These are phyloP conservation scores for Pecoramyces ruminantium DNA, from an alignment of 192 early-diverging fungal genomes.

Conservation along the genomic window DNA sequence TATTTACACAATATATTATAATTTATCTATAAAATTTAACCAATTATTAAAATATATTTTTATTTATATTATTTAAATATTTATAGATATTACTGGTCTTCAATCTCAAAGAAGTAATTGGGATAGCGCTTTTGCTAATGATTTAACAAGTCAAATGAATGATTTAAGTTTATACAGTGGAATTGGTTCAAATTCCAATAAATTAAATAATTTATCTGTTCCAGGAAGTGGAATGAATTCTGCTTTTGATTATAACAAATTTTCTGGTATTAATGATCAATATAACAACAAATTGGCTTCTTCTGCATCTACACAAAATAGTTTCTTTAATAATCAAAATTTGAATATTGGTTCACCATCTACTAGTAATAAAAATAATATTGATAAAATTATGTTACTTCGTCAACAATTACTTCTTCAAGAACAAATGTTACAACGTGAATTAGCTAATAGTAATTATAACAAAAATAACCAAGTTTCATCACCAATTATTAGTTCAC, in stretches of 20 bases:
- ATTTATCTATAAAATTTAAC: no score
- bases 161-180: not conserved
- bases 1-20: no score
- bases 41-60: no score
- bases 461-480: not conserved
- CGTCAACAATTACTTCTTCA: conserved; percentile 4
- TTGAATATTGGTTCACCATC: not conserved
- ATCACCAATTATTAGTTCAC: not conserved
- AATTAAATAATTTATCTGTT: not conserved
- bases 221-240: not conserved
- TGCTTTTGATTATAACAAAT: not conserved
- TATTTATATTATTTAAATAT: no score
- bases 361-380: not conserved
- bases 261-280: no score
- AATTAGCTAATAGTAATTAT: conserved; percentile 1
- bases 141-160: not conserved
- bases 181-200: not conserved
- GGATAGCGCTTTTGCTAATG: not conserved
- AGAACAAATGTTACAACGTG: conserved; percentile 12
- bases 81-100: not conserved
- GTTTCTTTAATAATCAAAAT: not conserved
- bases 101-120: not conserved
- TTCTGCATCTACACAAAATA: not conserved
- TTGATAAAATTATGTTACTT: not conserved
- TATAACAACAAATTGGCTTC: not conserved